A percentile compares a stretch with the other conserved stretches of the same genome.
Evolutionary conservation across 2,329 filamentous ascomycete species (phyloP).

Genomic region (Didymellaceae sp.): DNA sequence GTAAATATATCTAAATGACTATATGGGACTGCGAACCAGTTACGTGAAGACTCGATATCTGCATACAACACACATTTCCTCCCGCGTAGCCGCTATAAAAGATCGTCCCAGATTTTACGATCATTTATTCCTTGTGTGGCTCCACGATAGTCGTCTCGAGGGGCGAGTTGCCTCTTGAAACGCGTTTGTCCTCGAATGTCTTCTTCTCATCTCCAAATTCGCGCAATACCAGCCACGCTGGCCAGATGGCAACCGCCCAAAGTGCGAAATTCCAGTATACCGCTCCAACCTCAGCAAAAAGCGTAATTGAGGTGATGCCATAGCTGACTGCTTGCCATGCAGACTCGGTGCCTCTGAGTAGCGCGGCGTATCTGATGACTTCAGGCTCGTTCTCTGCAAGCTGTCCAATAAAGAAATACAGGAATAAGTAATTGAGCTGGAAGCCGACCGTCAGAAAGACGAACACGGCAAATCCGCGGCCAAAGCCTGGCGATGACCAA

Average conservation of each 20-base stretch:
- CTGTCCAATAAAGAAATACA: conserved; percentile 76
- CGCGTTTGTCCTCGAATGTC: conserved; percentile 12
- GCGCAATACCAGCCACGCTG: conserved; percentile 71
- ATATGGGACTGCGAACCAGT: too few species aligned
- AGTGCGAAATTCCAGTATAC: conserved; percentile 75
- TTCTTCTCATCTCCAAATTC: conserved; percentile 55
- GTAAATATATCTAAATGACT: too few species aligned
- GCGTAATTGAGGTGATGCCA: conserved; percentile 65
- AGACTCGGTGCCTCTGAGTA: conserved; percentile 74
- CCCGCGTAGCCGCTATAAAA: background rate
- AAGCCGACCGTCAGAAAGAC: conserved; percentile 71
- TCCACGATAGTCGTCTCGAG: background rate
- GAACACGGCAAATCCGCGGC: conserved; percentile 70
- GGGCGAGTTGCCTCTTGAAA: background rate
- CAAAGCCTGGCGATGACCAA: conserved; percentile 70
- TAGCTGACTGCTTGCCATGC: conserved; percentile 77
- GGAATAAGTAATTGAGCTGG: conserved; percentile 75
- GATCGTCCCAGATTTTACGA: background rate
- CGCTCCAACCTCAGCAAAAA: conserved; percentile 70
- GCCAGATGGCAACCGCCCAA: conserved; percentile 68
- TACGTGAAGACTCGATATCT: too few species aligned
- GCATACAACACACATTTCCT: background rate
- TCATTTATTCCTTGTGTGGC: background rate
- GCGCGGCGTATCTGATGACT: conserved; percentile 70
- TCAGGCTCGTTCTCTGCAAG: conserved; percentile 67